These are phyloP conservation scores for Hanseniaspora gamundiae DNA, from an alignment of 1,139 yeast genomes.

Conservation along the genomic window DNA sequence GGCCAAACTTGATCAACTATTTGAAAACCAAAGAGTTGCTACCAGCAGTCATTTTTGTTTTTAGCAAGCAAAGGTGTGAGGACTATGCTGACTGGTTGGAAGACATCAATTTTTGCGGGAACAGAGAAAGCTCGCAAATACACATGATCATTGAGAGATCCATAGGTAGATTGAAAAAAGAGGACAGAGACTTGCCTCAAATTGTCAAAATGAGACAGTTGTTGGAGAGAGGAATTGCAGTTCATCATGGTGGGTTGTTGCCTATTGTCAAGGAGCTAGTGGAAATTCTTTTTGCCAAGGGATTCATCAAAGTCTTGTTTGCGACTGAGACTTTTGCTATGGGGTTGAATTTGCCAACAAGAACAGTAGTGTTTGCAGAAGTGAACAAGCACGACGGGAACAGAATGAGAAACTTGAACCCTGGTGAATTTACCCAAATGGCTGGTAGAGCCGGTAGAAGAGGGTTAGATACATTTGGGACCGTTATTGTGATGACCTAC, in stretches of 20 bases:
- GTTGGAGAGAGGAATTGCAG: slow-evolving; percentile 85
- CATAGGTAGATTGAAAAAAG: slow-evolving; percentile 73
- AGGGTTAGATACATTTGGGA: slow-evolving; percentile 87
- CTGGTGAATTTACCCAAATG: slow-evolving; percentile 98
- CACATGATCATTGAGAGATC: slow-evolving; percentile 90
- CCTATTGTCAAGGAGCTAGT: slow-evolving; percentile 95
- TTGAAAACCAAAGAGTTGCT: slow-evolving; percentile 53
- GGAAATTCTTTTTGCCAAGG: slow-evolving; percentile 78
- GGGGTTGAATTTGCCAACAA: slow-evolving; percentile 94
- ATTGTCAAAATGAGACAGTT: slow-evolving; percentile 70
- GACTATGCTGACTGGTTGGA: slow-evolving; percentile 74
- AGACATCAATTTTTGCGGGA: slow-evolving; percentile 68
- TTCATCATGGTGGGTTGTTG: slow-evolving; percentile 91
- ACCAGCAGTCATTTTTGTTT: slow-evolving; percentile 89
- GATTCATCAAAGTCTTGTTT: slow-evolving; percentile 78
- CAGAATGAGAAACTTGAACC: slow-evolving; percentile 64
- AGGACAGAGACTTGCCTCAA: slow-evolving; percentile 89
- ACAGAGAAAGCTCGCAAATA: slow-evolving; percentile 77
- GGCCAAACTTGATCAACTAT: slow-evolving; percentile 66
- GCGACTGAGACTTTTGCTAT: slow-evolving; percentile 98
- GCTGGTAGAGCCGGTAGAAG: slow-evolving; percentile 98
- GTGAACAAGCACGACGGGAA: slow-evolving; percentile 84
- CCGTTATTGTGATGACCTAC: slow-evolving; percentile 89
- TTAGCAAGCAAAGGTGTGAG: slow-evolving; percentile 87
- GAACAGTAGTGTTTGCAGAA: slow-evolving; percentile 86